These are phyloP conservation scores for Torrubiella hemipterigena DNA, from an alignment of 2,329 filamentous ascomycete species.

Conservation along the genomic window DNA sequence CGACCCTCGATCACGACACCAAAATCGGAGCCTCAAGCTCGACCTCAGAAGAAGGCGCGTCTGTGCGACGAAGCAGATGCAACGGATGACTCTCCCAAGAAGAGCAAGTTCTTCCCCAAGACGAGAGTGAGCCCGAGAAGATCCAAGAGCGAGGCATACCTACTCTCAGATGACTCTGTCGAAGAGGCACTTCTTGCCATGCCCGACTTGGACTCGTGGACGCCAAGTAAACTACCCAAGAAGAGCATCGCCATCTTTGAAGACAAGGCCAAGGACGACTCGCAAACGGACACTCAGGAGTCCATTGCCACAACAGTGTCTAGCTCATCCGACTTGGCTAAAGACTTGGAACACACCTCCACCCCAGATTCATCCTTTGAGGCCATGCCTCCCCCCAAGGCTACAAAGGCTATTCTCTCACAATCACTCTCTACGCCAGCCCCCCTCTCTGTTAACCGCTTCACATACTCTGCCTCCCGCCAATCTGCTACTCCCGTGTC, in stretches of 20 bases:
- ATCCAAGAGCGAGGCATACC: conserved; percentile 26
- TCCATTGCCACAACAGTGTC: conserved; percentile 7
- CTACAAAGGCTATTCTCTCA: conserved; percentile 10
- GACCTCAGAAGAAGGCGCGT: conserved; percentile 46
- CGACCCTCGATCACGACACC: conserved; percentile 7
- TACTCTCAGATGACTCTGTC: conserved; percentile 45
- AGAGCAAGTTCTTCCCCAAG: conserved; percentile 42
- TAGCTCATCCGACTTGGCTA: conserved; percentile 2
- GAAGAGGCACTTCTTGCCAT: conserved; percentile 40
- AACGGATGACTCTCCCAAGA: conserved; percentile 23
- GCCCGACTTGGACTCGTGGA: conserved; percentile 40
- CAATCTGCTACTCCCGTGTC: conserved; percentile 22
- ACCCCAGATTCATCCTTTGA: conserved; percentile 11
- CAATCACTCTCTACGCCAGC: conserved; percentile 16
- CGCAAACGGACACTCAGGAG: neutral
- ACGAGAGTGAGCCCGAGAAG: conserved; percentile 13
- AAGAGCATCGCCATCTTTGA: conserved; percentile 32
- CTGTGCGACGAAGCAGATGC: conserved; percentile 32
- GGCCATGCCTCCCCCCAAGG: conserved; percentile 16
- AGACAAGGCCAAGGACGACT: conserved; percentile 22
- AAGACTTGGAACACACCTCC: conserved; percentile 7
- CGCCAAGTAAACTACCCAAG: conserved; percentile 19
- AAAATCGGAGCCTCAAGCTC: conserved; percentile 12
- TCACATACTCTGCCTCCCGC: conserved; percentile 19
- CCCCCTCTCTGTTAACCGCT: conserved; percentile 18